phyloP scores from a whole-genome alignment of 176 grass and related monocot genomes.

The Eremochloa ophiuroides region DNA sequence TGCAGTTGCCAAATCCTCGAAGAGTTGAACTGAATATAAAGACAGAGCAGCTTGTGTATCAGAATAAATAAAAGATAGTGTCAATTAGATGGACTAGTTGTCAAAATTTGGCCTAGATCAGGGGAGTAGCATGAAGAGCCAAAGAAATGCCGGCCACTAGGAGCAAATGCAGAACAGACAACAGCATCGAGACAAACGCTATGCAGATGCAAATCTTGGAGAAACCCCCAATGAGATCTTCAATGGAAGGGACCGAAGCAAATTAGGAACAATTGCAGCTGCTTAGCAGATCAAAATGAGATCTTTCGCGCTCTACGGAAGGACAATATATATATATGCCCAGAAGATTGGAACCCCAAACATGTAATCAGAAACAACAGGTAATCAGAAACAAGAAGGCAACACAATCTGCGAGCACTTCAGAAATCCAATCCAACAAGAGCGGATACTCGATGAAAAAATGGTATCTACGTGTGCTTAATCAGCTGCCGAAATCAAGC shows the following conservation, averaged over 20 bases:
- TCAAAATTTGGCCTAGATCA: slow-evolving; percentile 26
- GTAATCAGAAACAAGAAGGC: neutral
- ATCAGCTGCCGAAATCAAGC: slow-evolving; percentile 14
- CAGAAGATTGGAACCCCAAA: neutral
- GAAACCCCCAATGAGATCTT: neutral
- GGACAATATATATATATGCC: neutral
- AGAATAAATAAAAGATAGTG: slow-evolving; percentile 18
- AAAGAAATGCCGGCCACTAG: slow-evolving; percentile 45
- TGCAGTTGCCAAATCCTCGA: slow-evolving; percentile 2
- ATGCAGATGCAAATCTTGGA: slow-evolving; percentile 35
- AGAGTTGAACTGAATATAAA: slow-evolving; percentile 17
- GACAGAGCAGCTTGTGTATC: slow-evolving; percentile 4
- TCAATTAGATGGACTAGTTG: neutral
- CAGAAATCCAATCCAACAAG: neutral
- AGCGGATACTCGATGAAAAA: neutral
- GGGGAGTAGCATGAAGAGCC: slow-evolving; percentile 7
- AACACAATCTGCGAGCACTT: neutral
- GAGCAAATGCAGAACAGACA: slow-evolving; percentile 33
- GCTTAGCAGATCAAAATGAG: slow-evolving; percentile 37
- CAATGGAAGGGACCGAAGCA: neutral
- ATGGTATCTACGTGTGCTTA: neutral
- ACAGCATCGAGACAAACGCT: slow-evolving; percentile 22
- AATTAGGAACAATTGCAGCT: slow-evolving; percentile 25
- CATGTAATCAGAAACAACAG: neutral
- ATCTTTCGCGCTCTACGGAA: slow-evolving; percentile 40